These are phyloP conservation scores for Picochlorum costavermella DNA, from an alignment of 139 green algal species.

Conservation along the genomic window DNA sequence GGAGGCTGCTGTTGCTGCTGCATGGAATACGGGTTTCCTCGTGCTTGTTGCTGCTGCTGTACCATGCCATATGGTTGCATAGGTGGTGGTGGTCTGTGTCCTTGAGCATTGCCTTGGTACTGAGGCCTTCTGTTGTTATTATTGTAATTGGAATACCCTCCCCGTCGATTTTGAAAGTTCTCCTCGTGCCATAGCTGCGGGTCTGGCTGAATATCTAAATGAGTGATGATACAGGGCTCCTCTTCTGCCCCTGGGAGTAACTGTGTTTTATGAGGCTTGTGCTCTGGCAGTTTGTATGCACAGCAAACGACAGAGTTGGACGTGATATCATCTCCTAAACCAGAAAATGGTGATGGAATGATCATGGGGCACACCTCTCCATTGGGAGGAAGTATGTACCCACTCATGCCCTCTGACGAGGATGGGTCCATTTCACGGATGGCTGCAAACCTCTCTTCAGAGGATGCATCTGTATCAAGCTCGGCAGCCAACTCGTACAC, in stretches of 20 bases:
- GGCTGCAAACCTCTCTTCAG: background rate
- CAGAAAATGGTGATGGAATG: conserved; percentile 56
- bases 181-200: conserved; percentile 50
- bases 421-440: conserved; percentile 18
- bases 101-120: background rate
- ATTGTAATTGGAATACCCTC: conserved; percentile 2
- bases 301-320: conserved; percentile 64
- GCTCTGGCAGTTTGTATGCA: conserved; percentile 50
- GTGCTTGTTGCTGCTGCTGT: background rate
- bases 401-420: conserved; percentile 56
- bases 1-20: background rate
- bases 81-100: background rate
- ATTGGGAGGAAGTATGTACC: conserved; percentile 46
- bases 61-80: too few species aligned
- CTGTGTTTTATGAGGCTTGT: conserved; percentile 38
- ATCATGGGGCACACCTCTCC: conserved; percentile 67
- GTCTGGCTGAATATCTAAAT: conserved; percentile 31
- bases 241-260: conserved; percentile 28
- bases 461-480: background rate
- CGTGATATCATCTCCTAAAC: conserved; percentile 59
- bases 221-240: conserved; percentile 24
- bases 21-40: conserved; percentile 1
- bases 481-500: conserved; percentile 55
- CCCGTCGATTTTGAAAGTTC: conserved; percentile 2
- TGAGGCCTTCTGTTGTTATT: conserved; percentile 1